Evolutionary conservation across 257 asterid species (phyloP), one percentile per base, ranked within the genome.

Genomic region (Cynanchum wilfordii): DNA sequence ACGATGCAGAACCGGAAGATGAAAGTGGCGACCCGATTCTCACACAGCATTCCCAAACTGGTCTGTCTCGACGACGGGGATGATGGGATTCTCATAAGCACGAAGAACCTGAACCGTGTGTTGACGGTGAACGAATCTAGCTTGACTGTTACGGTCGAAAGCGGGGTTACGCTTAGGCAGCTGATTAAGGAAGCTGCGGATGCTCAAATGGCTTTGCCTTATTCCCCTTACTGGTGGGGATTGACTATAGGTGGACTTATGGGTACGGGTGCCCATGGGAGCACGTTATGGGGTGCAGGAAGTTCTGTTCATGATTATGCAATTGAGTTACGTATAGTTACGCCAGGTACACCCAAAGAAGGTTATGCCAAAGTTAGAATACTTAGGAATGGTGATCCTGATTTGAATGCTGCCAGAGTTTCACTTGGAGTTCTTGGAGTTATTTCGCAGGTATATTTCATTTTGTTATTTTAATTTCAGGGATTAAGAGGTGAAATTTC

Each of bases 391-490:
- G 86, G 82, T 4, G 64, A 85, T 44, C 82, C 85, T 24, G 95
- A 84, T 50, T 63, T 90, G 4, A 84, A 90, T 78, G 96, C 96
- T 3, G 96, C 84, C 0, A 84, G 73, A 67, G 82, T 90, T 22
- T 90, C 96, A 3, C 86, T 90, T 3, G 96, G 96, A 50, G 95
- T 90, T 59, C 89, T 90, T 56, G 96, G 96, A 36, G 89, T 90
- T 62, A 84, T 90, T 70, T 80, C 92, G 1, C 87, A 88, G 96
- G 95, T 82, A 76, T 8, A 8, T 10, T 50, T 7, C 4, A 15
- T 74, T 0, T 0, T 47, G 5, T 29, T 17, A 16, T 9, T 33
- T 33, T 17, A 10, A 33, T 33, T 2, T 30, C 5, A 62, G 29
- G 29, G 0, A 29, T 54, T 54, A 11, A 6, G 6, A 36, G 5